Percentiles rank a stretch among this genome's conserved stretches.
These are phyloP conservation scores for Phyllosticta capitalensis DNA, from an alignment of 2,329 filamentous ascomycete species.

Conservation along the genomic window DNA sequence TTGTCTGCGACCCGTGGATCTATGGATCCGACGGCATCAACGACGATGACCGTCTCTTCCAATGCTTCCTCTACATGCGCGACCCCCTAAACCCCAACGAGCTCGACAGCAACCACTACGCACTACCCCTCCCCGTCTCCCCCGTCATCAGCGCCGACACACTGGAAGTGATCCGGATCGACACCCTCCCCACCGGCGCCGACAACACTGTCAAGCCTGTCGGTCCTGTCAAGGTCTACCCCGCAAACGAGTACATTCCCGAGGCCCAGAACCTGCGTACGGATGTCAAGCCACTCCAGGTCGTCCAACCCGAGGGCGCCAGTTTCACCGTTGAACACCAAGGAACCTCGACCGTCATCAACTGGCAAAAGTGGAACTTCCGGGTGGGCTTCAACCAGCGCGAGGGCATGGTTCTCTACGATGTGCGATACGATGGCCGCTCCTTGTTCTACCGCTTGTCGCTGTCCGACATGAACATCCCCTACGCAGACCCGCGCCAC, in stretches of 20 bases:
- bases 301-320: slow-evolving; percentile 55
- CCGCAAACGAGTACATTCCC: slow-evolving; percentile 56
- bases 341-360: slow-evolving; percentile 46
- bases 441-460: slow-evolving; percentile 58
- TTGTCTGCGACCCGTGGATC: slow-evolving; percentile 59
- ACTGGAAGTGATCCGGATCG: slow-evolving; percentile 58
- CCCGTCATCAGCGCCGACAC: slow-evolving; percentile 55
- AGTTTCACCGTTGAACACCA: slow-evolving; percentile 47
- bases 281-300: slow-evolving; percentile 55
- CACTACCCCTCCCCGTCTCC: slow-evolving; percentile 56
- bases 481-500: slow-evolving; percentile 53
- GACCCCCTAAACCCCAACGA: slow-evolving; percentile 51
- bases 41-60: slow-evolving; percentile 44
- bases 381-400: slow-evolving; percentile 59
- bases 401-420: slow-evolving; percentile 60
- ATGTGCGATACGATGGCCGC: slow-evolving; percentile 54
- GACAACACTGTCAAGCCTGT: slow-evolving; percentile 49
- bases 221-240: slow-evolving; percentile 48
- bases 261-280: slow-evolving; percentile 51
- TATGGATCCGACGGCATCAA: slow-evolving; percentile 48
- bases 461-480: slow-evolving; percentile 58
- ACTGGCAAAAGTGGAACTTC: slow-evolving; percentile 65
- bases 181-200: slow-evolving; percentile 57
- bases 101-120: slow-evolving; percentile 59
- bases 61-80: slow-evolving; percentile 58